Percentiles rank a stretch among this genome's conserved stretches.
Evolutionary conservation across 768 basidiomycete genomes (phyloP).

Genomic region (Amanita rubescens): DNA sequence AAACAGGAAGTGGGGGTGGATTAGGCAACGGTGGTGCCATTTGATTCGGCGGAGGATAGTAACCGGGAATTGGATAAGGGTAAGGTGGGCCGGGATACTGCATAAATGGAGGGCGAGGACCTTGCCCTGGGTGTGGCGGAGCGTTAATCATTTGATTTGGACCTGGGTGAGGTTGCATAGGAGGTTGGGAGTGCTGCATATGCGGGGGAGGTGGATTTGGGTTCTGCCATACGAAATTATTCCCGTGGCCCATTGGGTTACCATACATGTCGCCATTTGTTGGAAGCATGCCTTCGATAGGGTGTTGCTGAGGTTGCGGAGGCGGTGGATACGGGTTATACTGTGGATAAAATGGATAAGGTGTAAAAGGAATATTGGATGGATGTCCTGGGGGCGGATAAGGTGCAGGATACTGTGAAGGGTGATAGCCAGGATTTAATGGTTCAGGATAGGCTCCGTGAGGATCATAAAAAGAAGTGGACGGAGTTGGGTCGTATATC

Average conservation of each 20-base stretch:
- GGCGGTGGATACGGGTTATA: constrained; percentile 32
- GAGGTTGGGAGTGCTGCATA: constrained; percentile 24
- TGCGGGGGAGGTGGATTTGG: constrained; percentile 24
- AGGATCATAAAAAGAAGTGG: constrained; percentile 39
- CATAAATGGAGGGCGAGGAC: constrained; percentile 26
- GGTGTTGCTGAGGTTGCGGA: constrained; percentile 24
- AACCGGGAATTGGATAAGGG: constrained; percentile 20
- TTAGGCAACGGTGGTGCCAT: constrained; percentile 10
- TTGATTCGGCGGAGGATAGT: constrained; percentile 17
- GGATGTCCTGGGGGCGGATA: constrained; percentile 37
- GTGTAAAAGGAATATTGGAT: constrained; percentile 29
- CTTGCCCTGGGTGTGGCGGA: constrained; percentile 21
- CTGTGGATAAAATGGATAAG: constrained; percentile 33
- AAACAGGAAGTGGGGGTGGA: constrained; percentile 17
- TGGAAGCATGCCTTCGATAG: constrained; percentile 26
- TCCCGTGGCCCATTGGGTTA: constrained; percentile 24
- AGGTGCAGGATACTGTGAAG: constrained; percentile 44
- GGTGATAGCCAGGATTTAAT: constrained; percentile 35
- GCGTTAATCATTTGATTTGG: constrained; percentile 14
- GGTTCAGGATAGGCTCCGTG: constrained; percentile 29
- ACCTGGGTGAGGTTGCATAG: constrained; percentile 16
- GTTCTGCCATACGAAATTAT: constrained; percentile 33
- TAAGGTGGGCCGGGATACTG: constrained; percentile 22
- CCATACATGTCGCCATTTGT: constrained; percentile 26
- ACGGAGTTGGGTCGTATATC: constrained; percentile 55